Conservation (phyloP, 345 rosid species). For the Dipteronia sinensis region DNA sequence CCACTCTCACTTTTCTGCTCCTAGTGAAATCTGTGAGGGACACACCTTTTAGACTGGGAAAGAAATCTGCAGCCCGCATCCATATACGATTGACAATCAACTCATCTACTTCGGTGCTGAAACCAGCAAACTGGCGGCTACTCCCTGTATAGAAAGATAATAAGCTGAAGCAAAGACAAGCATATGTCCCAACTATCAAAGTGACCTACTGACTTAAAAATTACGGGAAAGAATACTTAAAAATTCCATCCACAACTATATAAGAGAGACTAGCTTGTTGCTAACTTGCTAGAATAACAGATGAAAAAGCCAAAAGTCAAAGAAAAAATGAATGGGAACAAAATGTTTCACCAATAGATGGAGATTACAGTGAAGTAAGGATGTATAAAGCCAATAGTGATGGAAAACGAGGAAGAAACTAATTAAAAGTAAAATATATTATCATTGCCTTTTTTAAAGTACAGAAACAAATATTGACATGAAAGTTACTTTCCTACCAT, state of each 20-base stretch:
- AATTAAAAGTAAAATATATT: background rate
- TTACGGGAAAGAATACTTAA: background rate
- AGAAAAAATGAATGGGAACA: background rate
- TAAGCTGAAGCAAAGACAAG: slow-evolving; percentile 7
- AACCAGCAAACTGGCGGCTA: slow-evolving; percentile 91
- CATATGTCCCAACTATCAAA: slow-evolving; percentile 2
- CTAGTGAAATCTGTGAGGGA: slow-evolving; percentile 43
- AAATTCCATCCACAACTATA: background rate
- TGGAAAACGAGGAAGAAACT: background rate
- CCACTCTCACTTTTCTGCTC: slow-evolving; percentile 80
- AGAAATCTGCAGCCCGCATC: slow-evolving; percentile 75
- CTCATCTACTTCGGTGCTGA: slow-evolving; percentile 65
- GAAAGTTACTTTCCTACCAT: background rate
- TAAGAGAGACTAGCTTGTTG: background rate
- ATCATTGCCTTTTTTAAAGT: background rate
- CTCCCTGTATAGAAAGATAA: slow-evolving; percentile 55
- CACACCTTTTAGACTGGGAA: slow-evolving; percentile 64
- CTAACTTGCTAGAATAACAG: background rate
- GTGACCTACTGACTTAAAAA: background rate
- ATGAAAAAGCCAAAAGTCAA: background rate
- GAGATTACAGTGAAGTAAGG: background rate
- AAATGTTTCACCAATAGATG: background rate
- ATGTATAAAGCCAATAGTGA: background rate
- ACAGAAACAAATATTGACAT: background rate
- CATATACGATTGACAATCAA: slow-evolving; percentile 59